Evolutionary conservation across 2,329 filamentous ascomycete genomes (phyloP).

Genomic region (Penicillium sp.): DNA sequence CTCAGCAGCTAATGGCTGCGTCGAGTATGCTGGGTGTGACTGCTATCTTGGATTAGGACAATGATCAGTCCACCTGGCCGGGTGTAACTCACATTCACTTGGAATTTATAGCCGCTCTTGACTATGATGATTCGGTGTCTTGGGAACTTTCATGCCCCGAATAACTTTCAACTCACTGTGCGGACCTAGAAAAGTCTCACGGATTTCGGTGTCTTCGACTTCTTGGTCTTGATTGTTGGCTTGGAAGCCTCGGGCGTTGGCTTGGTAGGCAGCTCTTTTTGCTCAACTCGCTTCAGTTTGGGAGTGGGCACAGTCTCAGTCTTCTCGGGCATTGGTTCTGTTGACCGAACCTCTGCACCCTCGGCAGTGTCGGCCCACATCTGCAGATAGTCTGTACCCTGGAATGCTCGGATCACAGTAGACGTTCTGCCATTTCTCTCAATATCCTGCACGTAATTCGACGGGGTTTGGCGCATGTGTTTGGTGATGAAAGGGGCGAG

Average conservation of each 20-base stretch:
- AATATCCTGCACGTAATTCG: conserved; percentile 32
- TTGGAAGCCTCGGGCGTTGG: background rate
- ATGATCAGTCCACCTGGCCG: no score
- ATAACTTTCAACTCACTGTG: background rate
- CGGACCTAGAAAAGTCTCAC: background rate
- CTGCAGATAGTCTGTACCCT: conserved; percentile 40
- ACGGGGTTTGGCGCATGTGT: conserved; percentile 33
- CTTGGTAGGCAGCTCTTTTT: background rate
- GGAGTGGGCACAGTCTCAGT: background rate
- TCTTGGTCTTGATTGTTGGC: background rate
- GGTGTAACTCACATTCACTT: background rate
- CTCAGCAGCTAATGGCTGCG: background rate
- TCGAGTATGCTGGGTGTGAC: background rate
- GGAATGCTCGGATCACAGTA: conserved; percentile 33
- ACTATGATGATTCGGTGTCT: background rate
- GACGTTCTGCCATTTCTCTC: conserved; percentile 27
- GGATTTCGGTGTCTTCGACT: background rate
- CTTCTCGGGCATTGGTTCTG: background rate
- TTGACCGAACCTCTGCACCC: conserved; percentile 27
- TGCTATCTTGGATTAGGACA: background rate
- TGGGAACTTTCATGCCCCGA: background rate
- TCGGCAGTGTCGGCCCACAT: conserved; percentile 41
- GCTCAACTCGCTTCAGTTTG: background rate
- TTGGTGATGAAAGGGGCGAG: conserved; percentile 50
- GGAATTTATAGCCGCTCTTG: background rate